Percentiles rank a stretch among this genome's conserved stretches.
Evolutionary conservation across 495 filamentous ascomycete species (phyloP).

Genomic region (Parachaetomium inaequale): DNA sequence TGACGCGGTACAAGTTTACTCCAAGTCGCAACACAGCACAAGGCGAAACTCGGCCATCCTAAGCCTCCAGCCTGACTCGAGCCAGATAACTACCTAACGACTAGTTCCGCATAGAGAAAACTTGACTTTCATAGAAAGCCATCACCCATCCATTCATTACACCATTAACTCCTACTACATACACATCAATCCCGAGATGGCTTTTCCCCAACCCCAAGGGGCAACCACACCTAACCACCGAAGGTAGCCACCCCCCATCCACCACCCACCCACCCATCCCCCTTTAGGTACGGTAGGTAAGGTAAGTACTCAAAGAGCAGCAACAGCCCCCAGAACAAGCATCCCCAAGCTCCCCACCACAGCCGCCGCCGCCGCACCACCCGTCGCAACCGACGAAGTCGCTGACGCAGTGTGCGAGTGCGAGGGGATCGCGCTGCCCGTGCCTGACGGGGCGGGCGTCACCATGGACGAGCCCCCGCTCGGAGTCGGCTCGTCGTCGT

Average conservation of each 20-base stretch:
- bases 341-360: slow-evolving; percentile 27
- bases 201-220: not conserved
- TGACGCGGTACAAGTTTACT: no score
- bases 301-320: slow-evolving; percentile 31
- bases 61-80: no score
- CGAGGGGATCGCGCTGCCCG: not conserved
- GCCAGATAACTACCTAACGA: no score
- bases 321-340: slow-evolving; percentile 28
- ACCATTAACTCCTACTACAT: not conserved
- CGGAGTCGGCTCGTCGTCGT: not conserved
- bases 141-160: not conserved
- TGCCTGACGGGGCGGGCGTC: slow-evolving; percentile 5
- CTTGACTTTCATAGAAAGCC: not conserved
- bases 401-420: slow-evolving; percentile 16
- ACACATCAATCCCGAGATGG: not conserved
- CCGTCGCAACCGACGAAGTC: slow-evolving; percentile 12
- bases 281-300: no score
- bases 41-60: no score
- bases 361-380: slow-evolving; percentile 22
- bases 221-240: no score
- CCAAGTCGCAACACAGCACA: no score
- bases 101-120: not conserved
- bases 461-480: not conserved
- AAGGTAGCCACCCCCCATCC: no score
- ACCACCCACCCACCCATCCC: not conserved